These are phyloP conservation scores for Blastobotrys illinoisensis DNA, from an alignment of 1,139 yeast species.

Conservation along the genomic window DNA sequence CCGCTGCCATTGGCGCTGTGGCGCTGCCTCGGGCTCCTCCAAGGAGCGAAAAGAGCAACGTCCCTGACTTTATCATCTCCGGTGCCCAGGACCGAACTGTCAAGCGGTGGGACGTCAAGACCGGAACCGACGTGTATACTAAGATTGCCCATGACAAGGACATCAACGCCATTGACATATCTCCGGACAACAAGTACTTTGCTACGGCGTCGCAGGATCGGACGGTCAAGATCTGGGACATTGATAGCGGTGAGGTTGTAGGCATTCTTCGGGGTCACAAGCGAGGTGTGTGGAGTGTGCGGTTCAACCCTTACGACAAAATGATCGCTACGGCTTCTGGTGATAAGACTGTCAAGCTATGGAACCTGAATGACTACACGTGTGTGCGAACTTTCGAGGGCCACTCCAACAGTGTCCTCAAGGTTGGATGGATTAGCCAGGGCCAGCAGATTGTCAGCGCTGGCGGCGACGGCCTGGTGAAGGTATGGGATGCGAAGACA, in stretches of 20 bases:
- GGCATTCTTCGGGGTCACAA: slow-evolving; percentile 86
- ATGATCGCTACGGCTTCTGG: slow-evolving; percentile 74
- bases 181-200: slow-evolving; percentile 82
- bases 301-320: slow-evolving; percentile 75
- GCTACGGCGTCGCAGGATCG: slow-evolving; percentile 98
- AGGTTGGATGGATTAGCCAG: slow-evolving; percentile 62
- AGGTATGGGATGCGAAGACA: slow-evolving; percentile 75
- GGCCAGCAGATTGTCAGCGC: slow-evolving; percentile 70
- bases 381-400: slow-evolving; percentile 87
- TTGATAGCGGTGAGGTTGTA: slow-evolving; percentile 72
- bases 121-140: slow-evolving; percentile 63
- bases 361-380: slow-evolving; percentile 76
- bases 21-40: slow-evolving; percentile 56
- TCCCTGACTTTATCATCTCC: slow-evolving; percentile 72
- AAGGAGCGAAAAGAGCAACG: slow-evolving; percentile 21
- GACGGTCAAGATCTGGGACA: slow-evolving; percentile 83
- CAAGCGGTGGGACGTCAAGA: slow-evolving; percentile 64
- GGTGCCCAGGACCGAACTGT: slow-evolving; percentile 88
- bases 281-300: slow-evolving; percentile 91
- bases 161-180: slow-evolving; percentile 77
- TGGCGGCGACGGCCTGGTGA: slow-evolving; percentile 93
- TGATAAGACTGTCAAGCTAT: slow-evolving; percentile 81
- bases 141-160: slow-evolving; percentile 97
- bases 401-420: slow-evolving; percentile 86
- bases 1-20: slow-evolving; percentile 80